These are phyloP conservation scores for Phaeosphaeriaceae sp. DNA, from an alignment of 2,329 filamentous ascomycete genomes.

Conservation along the genomic window DNA sequence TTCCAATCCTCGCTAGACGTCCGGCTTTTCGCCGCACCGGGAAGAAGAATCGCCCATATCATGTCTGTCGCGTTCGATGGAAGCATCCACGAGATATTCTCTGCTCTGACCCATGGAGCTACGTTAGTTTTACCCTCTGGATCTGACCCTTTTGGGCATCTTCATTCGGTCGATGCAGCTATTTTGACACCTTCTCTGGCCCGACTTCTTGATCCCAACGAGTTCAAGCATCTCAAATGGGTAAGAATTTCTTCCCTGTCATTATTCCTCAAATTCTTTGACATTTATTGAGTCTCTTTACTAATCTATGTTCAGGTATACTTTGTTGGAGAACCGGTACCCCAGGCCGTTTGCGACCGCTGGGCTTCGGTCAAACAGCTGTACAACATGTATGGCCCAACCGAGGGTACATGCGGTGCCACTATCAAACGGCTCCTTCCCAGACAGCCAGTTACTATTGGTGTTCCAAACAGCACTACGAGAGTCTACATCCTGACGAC, in stretches of 20 bases:
- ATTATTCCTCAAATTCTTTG: no score
- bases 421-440: conserved; percentile 41
- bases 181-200: conserved; percentile 7
- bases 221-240: no score
- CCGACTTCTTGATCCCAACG: no score
- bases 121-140: conserved; percentile 44
- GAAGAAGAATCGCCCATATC: conserved; percentile 47
- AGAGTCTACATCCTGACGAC: conserved; percentile 53
- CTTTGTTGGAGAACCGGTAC: no score
- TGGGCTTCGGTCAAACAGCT: conserved; percentile 19
- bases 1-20: conserved; percentile 44
- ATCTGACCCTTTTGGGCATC: neutral
- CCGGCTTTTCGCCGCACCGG: conserved; percentile 43
- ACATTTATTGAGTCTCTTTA: no score
- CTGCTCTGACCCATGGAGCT: conserved; percentile 49
- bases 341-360: no score
- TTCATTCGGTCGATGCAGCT: neutral
- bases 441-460: conserved; percentile 44
- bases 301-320: no score
- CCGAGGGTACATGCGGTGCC: conserved; percentile 50
- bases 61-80: conserved; percentile 55
- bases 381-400: conserved; percentile 56
- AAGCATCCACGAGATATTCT: conserved; percentile 53
- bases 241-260: no score
- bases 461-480: conserved; percentile 44